Percentiles rank a stretch among this genome's conserved stretches.
Conservation (phyloP, 192 early-diverging fungal species). For the Borealophlyctis nickersoniae region DNA sequence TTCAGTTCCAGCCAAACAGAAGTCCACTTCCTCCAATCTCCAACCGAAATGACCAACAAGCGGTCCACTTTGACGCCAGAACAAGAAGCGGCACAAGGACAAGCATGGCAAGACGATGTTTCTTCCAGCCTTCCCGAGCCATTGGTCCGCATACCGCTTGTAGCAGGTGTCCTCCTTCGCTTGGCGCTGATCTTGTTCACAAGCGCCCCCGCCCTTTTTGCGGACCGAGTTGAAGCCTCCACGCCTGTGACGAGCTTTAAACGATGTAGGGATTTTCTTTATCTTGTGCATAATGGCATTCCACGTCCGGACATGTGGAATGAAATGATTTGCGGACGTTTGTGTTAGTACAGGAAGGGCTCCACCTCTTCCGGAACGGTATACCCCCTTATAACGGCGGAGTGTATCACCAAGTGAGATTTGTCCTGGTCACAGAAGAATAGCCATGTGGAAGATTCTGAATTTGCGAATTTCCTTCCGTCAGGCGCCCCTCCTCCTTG, state of each 20-base stretch:
- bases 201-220: constrained; percentile 13
- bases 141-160: too few species aligned
- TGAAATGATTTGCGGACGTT: background rate
- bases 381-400: constrained; percentile 87
- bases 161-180: constrained; percentile 22
- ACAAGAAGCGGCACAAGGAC: too few species aligned
- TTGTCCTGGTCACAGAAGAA: background rate
- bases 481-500: constrained; percentile 71
- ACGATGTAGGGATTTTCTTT: constrained; percentile 51
- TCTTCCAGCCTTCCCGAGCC: too few species aligned
- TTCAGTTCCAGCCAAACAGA: too few species aligned
- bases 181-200: constrained; percentile 29
- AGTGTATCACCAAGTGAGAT: constrained; percentile 76
- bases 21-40: too few species aligned
- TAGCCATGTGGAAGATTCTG: constrained; percentile 8
- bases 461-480: constrained; percentile 17
- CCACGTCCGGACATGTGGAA: background rate
- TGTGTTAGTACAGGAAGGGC: constrained; percentile 74
- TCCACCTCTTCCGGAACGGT: constrained; percentile 69
- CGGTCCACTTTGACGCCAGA: too few species aligned
- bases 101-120: too few species aligned
- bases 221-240: constrained; percentile 58
- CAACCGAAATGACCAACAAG: too few species aligned
- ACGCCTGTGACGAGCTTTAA: constrained; percentile 89
- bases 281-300: background rate